Evolutionary conservation across 129 eudicot genomes (phyloP), one percentile per base, ranked within the genome.

Genomic region (Artemisia annua): DNA sequence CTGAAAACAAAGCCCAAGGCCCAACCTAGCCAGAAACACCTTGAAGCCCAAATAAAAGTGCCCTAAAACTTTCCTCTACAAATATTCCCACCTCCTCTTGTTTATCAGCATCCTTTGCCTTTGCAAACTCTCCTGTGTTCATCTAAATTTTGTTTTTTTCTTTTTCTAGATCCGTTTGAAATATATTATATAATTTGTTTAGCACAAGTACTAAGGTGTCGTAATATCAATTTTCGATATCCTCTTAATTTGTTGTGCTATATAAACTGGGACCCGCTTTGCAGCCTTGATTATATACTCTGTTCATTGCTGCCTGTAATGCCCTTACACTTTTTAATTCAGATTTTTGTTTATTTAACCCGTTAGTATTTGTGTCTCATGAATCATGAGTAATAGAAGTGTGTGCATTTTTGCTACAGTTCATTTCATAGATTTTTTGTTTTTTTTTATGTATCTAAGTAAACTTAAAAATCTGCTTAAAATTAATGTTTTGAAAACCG

Each of bases 211-310:
- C 82, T 71, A 71, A 78, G 82, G 82, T 44, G 1, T 71, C 77
- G 82, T 71, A 64, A 64, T 64, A 63, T 2, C 17, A 17, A 16
- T 78, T 71, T 78, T 64, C 82, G 77, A 63, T 18, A 12, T 24
- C 77, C 82, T 78, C 6, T 64, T 53, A 3, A 26, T 78, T 71
- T 78, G 13, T 78, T 71, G 82, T 78, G 82, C 82, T 1, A 78
- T 48, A 78, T 13, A 63, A 64, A 78, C 11, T n/a, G 82, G 82
- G 82, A 71, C 55, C 82, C 82, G 82, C 82, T 78, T 78, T 78
- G 82, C 82, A 63, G 78, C 82, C 77, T 78, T 78, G 82, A 78
- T 63, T 46, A 26, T 53, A 22, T 2, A 11, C 19, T 1, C 67
- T 24, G 53, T 65, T 78, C 73, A 71, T 78, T 71, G 82, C 82